Evolutionary conservation across 2,329 filamentous ascomycete genomes (phyloP), one percentile per base, ranked within the genome.

Genomic region (Colletotrichum gigasporum): DNA sequence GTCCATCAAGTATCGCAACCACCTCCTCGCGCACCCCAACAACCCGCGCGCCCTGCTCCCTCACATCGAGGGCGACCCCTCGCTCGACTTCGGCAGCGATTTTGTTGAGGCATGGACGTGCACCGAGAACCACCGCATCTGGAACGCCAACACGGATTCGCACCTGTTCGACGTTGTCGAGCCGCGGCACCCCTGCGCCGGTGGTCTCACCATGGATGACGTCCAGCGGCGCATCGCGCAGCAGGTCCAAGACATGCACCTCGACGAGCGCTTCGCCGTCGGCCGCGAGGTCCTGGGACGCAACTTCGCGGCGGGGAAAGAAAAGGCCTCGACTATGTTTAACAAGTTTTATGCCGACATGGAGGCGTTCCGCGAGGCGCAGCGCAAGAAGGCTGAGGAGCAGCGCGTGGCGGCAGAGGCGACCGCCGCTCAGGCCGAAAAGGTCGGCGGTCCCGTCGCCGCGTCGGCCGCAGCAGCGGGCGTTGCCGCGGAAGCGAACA

Each of bases 151-250:
- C 70, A 93, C 91, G 2, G 94, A 97, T 73, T 90, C 90, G 14
- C 91, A 97, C 72, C 85, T 99, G 14, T 99, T 98, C 73, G 95
- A 97, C 69, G 93, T 99, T 67, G 91, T 96, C 12, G 94, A 97
- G 73, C 96, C 96, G 2, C 90, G 90, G 66, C 96, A 99, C 76
- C 96, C 96, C 3, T 97, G 93, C 75, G 94, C 94, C 1, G 96
- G 96, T 24, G 95, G 94, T 0, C 84, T 99, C 18, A 94, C 91
- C 1, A 94, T 99, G 67, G 96, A 98, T 69, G 96, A 99, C 75
- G 91, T 99, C 11, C 95, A 97, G 75, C 87, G 96, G 52, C 87
- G 96, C 22, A 86, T 99, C 32, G 90, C 93, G 34, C 92, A 96
- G 75, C 96, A 98, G 78, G 92, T 99, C 51, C 91, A 95, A 69